Evolutionary conservation across 225 moss, liverwort and hornwort genomes (phyloP), one percentile per base, ranked within the genome.

Genomic region (Bryoerythrophyllum caledonicum): DNA sequence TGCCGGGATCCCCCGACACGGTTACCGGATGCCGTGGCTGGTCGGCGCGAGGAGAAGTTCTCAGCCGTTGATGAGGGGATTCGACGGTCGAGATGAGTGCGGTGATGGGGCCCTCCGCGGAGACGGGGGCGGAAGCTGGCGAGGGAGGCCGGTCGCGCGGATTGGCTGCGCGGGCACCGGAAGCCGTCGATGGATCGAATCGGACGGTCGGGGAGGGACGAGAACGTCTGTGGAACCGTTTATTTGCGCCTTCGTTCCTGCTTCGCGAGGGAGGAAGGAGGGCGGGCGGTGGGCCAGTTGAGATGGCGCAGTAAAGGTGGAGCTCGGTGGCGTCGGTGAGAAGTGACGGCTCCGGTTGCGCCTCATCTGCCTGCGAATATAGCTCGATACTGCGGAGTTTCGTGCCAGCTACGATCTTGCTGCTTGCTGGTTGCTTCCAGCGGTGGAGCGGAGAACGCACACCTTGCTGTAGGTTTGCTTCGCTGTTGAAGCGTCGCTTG

Each of bases 271-370:
- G 54, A 3, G 10, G 54, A 8, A 11, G 23, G n/a, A n/a, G n/a
- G 52, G 52, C n/a, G n/a, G 52, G 52, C 6, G 54, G 10, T n/a
- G 54, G 54, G 23, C 23, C 23, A 23, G 21, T 55, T 19, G 52
- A 5, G 52, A 44, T 44, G 44, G 52, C 7, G 23, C 54, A 55
- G 54, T 23, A 23, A 23, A 55, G 54, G 23, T 2, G 71, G 59
- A 32, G n/a, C 54, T 19, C 27, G 46, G 49, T 76, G 57, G 48
- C 79, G 72, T 79, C 72, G 75, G 75, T 40, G 72, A 67, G 67
- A 72, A 67, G 75, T 62, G 75, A 72, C 75, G 79, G 62, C 71
- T 60, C 26, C 6, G 28, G 40, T 74, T 17, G 53, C 70, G 23
- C 43, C 25, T 8, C 26, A 24, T 30, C 53, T 41, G 43, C 4